These are phyloP conservation scores for Tricholoma flavovirens DNA, from an alignment of 768 basidiomycete genomes.

Conservation along the genomic window DNA sequence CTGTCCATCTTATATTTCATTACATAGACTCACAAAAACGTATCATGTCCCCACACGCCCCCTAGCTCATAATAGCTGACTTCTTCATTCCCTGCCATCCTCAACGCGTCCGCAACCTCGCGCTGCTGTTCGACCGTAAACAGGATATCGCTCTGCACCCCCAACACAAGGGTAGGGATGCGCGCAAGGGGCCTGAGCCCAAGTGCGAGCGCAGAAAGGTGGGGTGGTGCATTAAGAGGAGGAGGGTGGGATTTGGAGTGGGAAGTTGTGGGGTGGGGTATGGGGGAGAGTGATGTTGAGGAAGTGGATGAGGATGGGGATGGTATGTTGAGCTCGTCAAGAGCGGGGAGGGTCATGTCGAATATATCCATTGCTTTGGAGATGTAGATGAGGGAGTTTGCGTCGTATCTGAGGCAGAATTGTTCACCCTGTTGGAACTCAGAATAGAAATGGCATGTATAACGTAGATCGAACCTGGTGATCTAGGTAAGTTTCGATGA, in stretches of 20 bases:
- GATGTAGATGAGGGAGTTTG: constrained; percentile 97
- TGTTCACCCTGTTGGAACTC: constrained; percentile 68
- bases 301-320: constrained; percentile 34
- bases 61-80: constrained; percentile 98
- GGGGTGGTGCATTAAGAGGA: constrained; percentile 65
- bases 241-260: constrained; percentile 70
- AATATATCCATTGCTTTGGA: constrained; percentile 99
- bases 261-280: constrained; percentile 32
- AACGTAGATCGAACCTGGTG: constrained; percentile 66
- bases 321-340: constrained; percentile 66
- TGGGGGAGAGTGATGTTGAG: constrained; percentile 21
- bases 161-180: constrained; percentile 82
- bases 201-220: constrained; percentile 69
- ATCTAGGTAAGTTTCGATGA: constrained; percentile 98
- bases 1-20: neutral
- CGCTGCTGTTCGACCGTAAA: constrained; percentile 98
- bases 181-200: constrained; percentile 71
- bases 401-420: constrained; percentile 98
- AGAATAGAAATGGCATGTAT: constrained; percentile 42
- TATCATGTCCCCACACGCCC: constrained; percentile 99
- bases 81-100: constrained; percentile 79
- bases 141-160: constrained; percentile 94
- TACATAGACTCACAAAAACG: constrained; percentile 67
- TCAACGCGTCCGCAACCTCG: constrained; percentile 87
- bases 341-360: constrained; percentile 80